Evolutionary conservation across 805 yeast genomes (phyloP).

Genomic region (Nakazawaea laoshanensis): DNA sequence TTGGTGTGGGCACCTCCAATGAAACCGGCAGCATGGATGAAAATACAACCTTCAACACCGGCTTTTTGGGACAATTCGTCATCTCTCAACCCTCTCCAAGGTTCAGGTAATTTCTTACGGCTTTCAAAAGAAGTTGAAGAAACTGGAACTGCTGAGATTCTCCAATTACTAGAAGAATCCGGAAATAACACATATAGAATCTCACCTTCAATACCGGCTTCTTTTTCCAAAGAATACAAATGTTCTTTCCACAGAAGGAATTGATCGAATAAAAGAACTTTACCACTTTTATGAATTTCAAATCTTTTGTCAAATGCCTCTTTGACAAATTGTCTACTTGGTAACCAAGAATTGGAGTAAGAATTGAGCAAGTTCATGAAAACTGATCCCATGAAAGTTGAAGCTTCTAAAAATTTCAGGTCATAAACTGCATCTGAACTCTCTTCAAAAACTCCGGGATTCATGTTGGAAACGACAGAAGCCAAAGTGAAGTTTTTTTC

Average conservation of each 20-base stretch:
- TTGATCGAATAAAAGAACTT: constrained; percentile 61
- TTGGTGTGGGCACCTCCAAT: constrained; percentile 86
- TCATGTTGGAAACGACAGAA: constrained; percentile 65
- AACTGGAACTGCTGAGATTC: constrained; percentile 91
- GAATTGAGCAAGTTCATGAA: constrained; percentile 60
- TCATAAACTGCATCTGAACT: constrained; percentile 61
- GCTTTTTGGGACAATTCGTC: constrained; percentile 62
- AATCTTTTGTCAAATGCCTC: constrained; percentile 58
- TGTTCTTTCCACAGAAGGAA: constrained; percentile 97
- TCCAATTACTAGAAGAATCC: constrained; percentile 67
- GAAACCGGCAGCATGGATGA: constrained; percentile 94
- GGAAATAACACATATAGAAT: constrained; percentile 73
- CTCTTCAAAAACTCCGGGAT: constrained; percentile 79
- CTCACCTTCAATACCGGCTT: constrained; percentile 41
- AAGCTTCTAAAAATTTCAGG: constrained; percentile 57
- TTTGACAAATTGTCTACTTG: constrained; percentile 73
- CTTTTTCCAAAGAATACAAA: constrained; percentile 63
- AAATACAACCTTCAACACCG: constrained; percentile 84
- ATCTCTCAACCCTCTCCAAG: constrained; percentile 95
- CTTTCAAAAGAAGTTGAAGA: constrained; percentile 70
- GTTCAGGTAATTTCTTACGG: constrained; percentile 81
- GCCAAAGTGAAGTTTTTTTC: constrained; percentile 73
- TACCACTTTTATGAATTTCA: constrained; percentile 59
- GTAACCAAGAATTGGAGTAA: constrained; percentile 83
- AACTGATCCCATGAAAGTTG: constrained; percentile 74